Evolutionary conservation across 1,284 basidiomycete genomes (phyloP), one percentile per base, ranked within the genome.

Genomic region (Naganishia sp.): DNA sequence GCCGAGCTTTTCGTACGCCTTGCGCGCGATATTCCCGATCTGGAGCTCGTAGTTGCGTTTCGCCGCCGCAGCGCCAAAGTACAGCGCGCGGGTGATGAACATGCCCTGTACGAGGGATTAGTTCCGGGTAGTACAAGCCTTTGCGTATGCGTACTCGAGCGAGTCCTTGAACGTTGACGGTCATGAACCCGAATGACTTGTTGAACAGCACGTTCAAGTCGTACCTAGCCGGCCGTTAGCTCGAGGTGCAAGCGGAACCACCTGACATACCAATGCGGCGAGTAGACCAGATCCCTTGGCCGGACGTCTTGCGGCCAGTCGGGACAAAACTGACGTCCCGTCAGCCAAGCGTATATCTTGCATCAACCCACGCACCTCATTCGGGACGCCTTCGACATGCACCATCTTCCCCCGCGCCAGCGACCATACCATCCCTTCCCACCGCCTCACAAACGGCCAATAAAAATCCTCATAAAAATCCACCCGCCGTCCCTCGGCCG

Each of bases 401-500:
- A 89, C 80, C 69, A 92, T 80, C 78, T 90, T 90, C n/a, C 86
- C 83, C 4, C 11, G 82, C 35, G 58, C 46, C 53, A 11, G 5
- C 2, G 6, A 18, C 39, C 15, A 17, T 3, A 95, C 84, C n/a
- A 86, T 78, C 39, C 83, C 80, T 21, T 87, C 84, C 90, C 93
- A 96, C 55, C 81, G 81, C 67, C 83, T 81, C 64, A 91, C 77
- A 72, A 94, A 89, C 0, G 92, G 92, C 75, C 85, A 93, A 79
- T 92, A 95, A 71, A 86, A 92, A 76, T 95, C 89, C 1, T 80
- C 83, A 73, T 94, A 92, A 86, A 90, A 94, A 69, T 92, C 86
- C 39, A 92, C 79, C 85, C 89, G 39, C 83, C 85, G 17, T 82
- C 88, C 74, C 74, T 75, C 5, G 86, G 71, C 87, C 75, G 92